Percentiles rank a stretch among this genome's conserved stretches.
These are phyloP conservation scores for Tetragonia tetragonoides DNA, from an alignment of 148 eudicot species.

Conservation along the genomic window DNA sequence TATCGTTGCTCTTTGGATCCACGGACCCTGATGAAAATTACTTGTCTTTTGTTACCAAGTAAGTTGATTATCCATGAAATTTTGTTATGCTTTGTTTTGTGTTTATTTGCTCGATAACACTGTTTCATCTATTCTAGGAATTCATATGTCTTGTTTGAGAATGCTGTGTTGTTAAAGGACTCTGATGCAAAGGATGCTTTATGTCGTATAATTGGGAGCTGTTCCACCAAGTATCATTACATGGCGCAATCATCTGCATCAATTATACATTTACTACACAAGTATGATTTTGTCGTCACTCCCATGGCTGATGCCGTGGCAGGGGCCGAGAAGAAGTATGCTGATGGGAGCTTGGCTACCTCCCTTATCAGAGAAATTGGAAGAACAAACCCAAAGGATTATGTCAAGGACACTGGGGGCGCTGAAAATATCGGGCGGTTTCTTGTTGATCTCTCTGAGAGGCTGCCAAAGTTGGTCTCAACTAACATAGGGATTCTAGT, in stretches of 20 bases:
- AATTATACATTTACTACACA: constrained; percentile 83
- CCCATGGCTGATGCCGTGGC: constrained; percentile 83
- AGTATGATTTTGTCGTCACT: constrained; percentile 71
- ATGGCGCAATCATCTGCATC: constrained; percentile 81
- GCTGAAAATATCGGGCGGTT: constrained; percentile 96
- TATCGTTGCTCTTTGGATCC: constrained; percentile 83
- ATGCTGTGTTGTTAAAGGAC: constrained; percentile 66
- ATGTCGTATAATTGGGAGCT: constrained; percentile 84
- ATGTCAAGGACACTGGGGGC: constrained; percentile 74
- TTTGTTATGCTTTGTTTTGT: background rate
- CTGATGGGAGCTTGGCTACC: constrained; percentile 82
- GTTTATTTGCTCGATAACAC: background rate
- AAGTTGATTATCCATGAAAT: constrained; percentile 27
- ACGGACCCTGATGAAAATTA: constrained; percentile 88
- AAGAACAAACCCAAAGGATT: constrained; percentile 79
- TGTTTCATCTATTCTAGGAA: constrained; percentile 46
- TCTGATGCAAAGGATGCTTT: constrained; percentile 73
- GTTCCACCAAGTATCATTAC: constrained; percentile 88
- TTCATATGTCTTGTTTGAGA: constrained; percentile 78
- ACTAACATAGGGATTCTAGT: constrained; percentile 80
- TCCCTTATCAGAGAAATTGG: constrained; percentile 85
- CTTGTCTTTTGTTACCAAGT: constrained; percentile 81
- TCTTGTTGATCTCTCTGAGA: constrained; percentile 83
- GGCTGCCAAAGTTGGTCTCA: constrained; percentile 81
- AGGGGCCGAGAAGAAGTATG: constrained; percentile 76